Conservation (phyloP, 2,329 filamentous ascomycete species). For the Zalaria obscura region DNA sequence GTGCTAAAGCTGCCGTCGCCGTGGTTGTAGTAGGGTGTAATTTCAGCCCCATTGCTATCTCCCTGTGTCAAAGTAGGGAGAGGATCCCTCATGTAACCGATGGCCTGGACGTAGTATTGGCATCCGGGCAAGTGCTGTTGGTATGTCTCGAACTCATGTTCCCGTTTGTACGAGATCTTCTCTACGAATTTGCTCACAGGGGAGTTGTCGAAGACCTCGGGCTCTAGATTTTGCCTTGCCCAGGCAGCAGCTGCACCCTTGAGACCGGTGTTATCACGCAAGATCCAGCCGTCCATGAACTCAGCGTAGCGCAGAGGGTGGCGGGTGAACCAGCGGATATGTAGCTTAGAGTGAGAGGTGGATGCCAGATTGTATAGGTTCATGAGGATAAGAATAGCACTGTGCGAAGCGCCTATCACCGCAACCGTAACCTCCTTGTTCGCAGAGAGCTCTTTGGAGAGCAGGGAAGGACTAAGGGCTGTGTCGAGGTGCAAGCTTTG, state of each 20-base stretch:
- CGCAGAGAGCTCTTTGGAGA: constrained; percentile 26
- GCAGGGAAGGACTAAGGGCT: constrained; percentile 38
- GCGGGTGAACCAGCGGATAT: constrained; percentile 48
- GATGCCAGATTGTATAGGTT: constrained; percentile 43
- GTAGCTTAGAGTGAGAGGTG: constrained; percentile 37
- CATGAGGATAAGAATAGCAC: constrained; percentile 46
- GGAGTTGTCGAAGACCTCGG: constrained; percentile 29
- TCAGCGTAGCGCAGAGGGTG: constrained; percentile 46
- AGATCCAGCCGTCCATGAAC: constrained; percentile 48
- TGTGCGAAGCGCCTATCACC: constrained; percentile 49
- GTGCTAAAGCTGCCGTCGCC: constrained; percentile 20
- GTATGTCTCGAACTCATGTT: constrained; percentile 35
- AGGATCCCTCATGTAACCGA: constrained; percentile 40
- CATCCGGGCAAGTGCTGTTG: constrained; percentile 33
- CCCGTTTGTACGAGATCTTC: constrained; percentile 27
- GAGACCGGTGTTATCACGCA: constrained; percentile 50
- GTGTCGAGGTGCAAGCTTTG: constrained; percentile 38
- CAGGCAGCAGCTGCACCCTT: constrained; percentile 48
- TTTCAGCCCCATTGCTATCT: constrained; percentile 13
- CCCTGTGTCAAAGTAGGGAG: constrained; percentile 32
- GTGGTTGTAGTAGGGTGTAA: constrained; percentile 31
- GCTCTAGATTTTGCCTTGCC: constrained; percentile 44
- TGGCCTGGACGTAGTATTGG: constrained; percentile 42
- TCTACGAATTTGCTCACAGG: constrained; percentile 28
- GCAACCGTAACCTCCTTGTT: constrained; percentile 31